These are phyloP conservation scores for Zoysia japonica DNA, from an alignment of 176 grass and related monocot species.

Conservation along the genomic window DNA sequence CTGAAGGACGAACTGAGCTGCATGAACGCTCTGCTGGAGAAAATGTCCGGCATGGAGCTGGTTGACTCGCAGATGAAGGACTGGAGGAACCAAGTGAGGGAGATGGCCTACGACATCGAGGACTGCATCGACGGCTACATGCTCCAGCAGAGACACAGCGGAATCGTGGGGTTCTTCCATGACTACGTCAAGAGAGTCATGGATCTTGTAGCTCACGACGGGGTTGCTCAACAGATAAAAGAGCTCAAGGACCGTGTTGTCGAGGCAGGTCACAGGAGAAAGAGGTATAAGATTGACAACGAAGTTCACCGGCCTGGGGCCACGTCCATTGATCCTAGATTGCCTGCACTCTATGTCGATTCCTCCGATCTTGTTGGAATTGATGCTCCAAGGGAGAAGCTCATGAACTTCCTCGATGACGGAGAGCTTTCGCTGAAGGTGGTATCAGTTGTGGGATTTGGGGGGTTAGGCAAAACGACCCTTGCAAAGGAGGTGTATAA, in stretches of 20 bases:
- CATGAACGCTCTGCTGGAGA: conserved; percentile 20
- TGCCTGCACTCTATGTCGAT: conserved; percentile 18
- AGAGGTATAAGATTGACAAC: conserved; percentile 9
- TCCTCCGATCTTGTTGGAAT: conserved; percentile 19
- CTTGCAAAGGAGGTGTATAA: conserved; percentile 14
- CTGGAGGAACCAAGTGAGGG: conserved; percentile 26
- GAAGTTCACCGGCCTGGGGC: background rate
- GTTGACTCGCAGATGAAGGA: conserved; percentile 24
- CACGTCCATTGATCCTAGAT: background rate
- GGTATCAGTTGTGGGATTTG: conserved; percentile 6
- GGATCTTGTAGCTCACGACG: background rate
- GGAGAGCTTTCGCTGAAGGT: conserved; percentile 3
- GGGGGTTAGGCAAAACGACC: conserved; percentile 19
- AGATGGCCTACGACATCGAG: conserved; percentile 29
- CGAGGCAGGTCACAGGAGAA: conserved; percentile 5
- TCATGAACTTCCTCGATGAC: background rate
- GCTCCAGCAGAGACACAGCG: background rate
- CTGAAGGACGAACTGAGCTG: conserved; percentile 13
- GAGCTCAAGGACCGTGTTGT: conserved; percentile 19
- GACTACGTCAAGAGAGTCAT: background rate
- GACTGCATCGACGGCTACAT: conserved; percentile 24
- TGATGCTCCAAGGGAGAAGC: background rate
- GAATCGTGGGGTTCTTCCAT: conserved; percentile 4
- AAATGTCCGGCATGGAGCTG: conserved; percentile 23
- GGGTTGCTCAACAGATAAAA: background rate